Conservation (phyloP, 208 protist genomes). For the Wallacemonas sp. region DNA sequence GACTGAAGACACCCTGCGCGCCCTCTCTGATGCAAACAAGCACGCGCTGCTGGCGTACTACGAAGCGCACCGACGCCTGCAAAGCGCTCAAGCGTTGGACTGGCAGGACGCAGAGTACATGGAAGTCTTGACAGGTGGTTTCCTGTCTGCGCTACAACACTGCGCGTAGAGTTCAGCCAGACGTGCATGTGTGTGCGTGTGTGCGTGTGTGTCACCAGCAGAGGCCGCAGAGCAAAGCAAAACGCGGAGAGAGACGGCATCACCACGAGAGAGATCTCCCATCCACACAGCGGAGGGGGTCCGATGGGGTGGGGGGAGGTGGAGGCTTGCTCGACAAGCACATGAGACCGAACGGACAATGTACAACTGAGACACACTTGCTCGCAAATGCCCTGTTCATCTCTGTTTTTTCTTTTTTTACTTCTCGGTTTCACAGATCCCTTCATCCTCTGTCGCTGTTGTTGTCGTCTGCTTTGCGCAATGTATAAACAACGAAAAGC, state of each 20-base stretch:
- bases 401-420: constrained; percentile 5
- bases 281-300: too few species aligned
- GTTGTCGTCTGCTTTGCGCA: too few species aligned
- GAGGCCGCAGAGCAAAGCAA: too few species aligned
- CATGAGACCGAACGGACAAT: neutral
- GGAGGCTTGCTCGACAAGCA: too few species aligned
- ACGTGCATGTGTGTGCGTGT: too few species aligned
- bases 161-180: neutral
- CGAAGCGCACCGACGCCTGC: neutral
- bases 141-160: neutral
- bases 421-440: neutral
- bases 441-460: neutral
- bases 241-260: neutral
- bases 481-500: neutral
- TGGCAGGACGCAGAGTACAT: neutral
- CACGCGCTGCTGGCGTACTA: neutral
- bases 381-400: neutral
- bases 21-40: neutral
- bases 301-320: too few species aligned
- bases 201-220: too few species aligned
- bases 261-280: neutral
- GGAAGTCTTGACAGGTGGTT: neutral
- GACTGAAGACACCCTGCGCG: neutral
- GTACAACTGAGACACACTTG: neutral
- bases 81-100: neutral